Conservation (phyloP, 1,284 basidiomycete species). For the Amylostereum chailletii region DNA sequence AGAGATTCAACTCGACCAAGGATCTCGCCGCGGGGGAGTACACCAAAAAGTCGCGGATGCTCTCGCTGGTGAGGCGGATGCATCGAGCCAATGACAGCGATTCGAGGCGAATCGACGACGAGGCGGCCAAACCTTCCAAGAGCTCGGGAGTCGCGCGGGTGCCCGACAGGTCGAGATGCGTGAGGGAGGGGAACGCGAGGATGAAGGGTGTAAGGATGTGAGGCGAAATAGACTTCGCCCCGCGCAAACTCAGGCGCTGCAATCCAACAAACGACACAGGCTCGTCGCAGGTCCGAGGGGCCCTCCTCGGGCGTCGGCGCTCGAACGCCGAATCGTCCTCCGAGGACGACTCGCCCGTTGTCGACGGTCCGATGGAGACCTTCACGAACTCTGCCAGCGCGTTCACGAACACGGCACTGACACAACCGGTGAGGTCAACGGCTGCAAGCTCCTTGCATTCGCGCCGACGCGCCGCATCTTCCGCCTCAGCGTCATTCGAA, state of each 20-base stretch:
- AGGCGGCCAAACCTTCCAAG: constrained; percentile 58
- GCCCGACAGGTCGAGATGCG: constrained; percentile 84
- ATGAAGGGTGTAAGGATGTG: constrained; percentile 75
- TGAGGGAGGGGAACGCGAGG: constrained; percentile 78
- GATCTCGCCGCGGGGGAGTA: constrained; percentile 56
- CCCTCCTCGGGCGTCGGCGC: constrained; percentile 25
- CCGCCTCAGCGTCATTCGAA: constrained; percentile 48
- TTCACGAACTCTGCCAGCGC: constrained; percentile 80
- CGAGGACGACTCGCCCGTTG: constrained; percentile 34
- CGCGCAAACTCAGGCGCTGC: constrained; percentile 78
- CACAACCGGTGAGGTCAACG: constrained; percentile 90
- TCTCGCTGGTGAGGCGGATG: constrained; percentile 72
- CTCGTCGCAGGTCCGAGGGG: constrained; percentile 31
- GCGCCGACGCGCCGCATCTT: constrained; percentile 63
- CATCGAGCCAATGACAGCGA: constrained; percentile 88
- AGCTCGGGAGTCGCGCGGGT: constrained; percentile 79
- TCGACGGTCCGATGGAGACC: constrained; percentile 46
- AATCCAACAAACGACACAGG: constrained; percentile 67
- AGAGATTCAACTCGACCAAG: constrained; percentile 79
- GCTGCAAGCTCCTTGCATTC: constrained; percentile 83
- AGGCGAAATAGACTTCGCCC: constrained; percentile 70
- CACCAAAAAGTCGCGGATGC: constrained; percentile 72
- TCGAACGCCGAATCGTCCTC: constrained; percentile 30
- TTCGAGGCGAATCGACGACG: constrained; percentile 57
- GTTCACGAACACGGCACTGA: constrained; percentile 81